Evolutionary conservation across 2,329 filamentous ascomycete species (phyloP), one percentile per base, ranked within the genome.

Genomic region (Orbilia javanica): DNA sequence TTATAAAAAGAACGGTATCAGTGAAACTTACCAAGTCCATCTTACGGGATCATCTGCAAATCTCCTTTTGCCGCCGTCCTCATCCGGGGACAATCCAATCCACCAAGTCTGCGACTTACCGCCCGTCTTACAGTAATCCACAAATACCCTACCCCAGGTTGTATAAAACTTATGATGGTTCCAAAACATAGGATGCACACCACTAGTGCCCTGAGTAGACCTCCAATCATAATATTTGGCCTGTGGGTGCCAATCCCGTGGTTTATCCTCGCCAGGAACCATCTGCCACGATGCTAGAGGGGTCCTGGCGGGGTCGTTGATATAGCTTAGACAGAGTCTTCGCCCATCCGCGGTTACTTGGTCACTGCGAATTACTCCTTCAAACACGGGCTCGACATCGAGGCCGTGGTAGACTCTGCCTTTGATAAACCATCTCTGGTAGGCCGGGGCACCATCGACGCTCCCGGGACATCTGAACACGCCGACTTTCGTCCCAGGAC

Each of bases 21-120:
- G 52, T 25, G 18, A 36, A 39, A 36, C 73, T 55, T 48, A 78
- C 74, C 74, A 78, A 31, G 42, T 78, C 62, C 67, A 72, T 25
- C 42, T 72, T 10, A 42, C 8, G 1, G 67, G 62, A 39, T 64
- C 63, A 39, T 57, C 52, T 0, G 20, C 18, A n/a, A 13, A 39
- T 29, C 5, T 52, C 42, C n/a, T 52, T 39, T 18, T 20, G 15
- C 13, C 22, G 4, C 22, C 18, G 3, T 22, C 7, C 11, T n/a
- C 3, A 13, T 34, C 18, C 4, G 29, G 15, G 5, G 29, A 20
- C 22, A 57, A 22, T 1, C 29, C 52, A 57, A 78, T 72, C 4
- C 39, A 31, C 74, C 74, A 78, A 15, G 34, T 20, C 29, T 78
- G 74, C 29, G 57, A 34, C 1, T 10, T 2, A n/a, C 48, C 52